A percentile compares a stretch with the other conserved stretches of the same genome.
These are phyloP conservation scores for Alisma plantagoaquatica DNA, from an alignment of 106 monocot species.

Conservation along the genomic window DNA sequence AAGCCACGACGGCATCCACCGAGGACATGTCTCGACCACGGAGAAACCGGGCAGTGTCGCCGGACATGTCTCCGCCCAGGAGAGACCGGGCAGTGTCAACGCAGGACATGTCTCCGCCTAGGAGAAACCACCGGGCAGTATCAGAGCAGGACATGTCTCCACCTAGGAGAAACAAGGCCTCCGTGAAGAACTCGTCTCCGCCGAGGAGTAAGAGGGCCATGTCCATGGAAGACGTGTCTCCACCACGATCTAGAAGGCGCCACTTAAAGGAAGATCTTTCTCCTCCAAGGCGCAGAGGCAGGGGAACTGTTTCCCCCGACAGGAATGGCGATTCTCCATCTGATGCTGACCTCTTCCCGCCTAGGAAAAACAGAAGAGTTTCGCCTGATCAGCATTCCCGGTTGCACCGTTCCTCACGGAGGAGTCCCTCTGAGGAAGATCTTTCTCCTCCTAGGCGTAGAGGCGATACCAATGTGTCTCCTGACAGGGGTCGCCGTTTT, in stretches of 20 bases:
- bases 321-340: not conserved
- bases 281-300: not conserved
- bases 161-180: not conserved
- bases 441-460: constrained; percentile 32
- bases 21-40: constrained; percentile 10
- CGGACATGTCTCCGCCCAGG: not conserved
- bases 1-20: constrained; percentile 1
- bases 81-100: too few species aligned
- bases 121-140: not conserved
- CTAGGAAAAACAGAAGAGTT: constrained; percentile 17
- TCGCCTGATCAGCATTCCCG: constrained; percentile 2
- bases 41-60: not conserved
- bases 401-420: not conserved
- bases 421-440: not conserved
- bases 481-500: not conserved
- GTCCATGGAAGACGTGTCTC: not conserved
- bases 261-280: not conserved
- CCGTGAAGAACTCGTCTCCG: not conserved
- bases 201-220: not conserved
- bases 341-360: constrained; percentile 16
- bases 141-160: not conserved
- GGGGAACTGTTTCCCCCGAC: not conserved
- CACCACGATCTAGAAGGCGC: not conserved
- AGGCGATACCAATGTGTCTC: too few species aligned
- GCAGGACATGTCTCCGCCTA: not conserved